Evolutionary conservation across 1,139 yeast genomes (phyloP).

Genomic region (Sugiyamaella pinicola): DNA sequence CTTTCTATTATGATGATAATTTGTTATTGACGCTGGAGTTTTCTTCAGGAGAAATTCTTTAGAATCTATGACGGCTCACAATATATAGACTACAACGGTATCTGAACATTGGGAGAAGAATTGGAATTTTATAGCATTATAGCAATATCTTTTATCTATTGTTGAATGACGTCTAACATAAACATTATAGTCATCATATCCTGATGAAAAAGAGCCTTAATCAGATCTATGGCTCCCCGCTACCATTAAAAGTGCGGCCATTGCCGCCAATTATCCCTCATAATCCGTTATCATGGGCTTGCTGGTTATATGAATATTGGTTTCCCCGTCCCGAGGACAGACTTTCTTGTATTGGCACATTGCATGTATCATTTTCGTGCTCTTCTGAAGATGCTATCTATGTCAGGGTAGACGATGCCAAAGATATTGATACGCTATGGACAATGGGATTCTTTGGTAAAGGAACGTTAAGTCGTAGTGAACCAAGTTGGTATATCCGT

Average conservation of each 20-base stretch:
- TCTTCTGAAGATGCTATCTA: slow-evolving; percentile 46
- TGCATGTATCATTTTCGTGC: slow-evolving; percentile 6
- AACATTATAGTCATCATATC: slow-evolving; percentile 4
- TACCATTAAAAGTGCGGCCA: slow-evolving; percentile 52
- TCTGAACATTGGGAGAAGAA: slow-evolving; percentile 54
- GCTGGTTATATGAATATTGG: slow-evolving; percentile 40
- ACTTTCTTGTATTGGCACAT: slow-evolving; percentile 31
- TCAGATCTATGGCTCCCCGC: slow-evolving; percentile 44
- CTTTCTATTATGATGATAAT: slow-evolving; percentile 13
- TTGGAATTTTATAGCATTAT: neutral
- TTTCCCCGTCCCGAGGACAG: slow-evolving; percentile 43
- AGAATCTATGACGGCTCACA: slow-evolving; percentile 26
- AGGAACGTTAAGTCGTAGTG: slow-evolving; percentile 84
- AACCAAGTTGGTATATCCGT: slow-evolving; percentile 84
- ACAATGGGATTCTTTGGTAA: slow-evolving; percentile 90
- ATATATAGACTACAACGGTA: slow-evolving; percentile 99
- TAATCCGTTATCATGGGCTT: slow-evolving; percentile 42
- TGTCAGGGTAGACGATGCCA: slow-evolving; percentile 43
- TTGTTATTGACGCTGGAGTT: slow-evolving; percentile 25
- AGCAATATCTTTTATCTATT: no score
- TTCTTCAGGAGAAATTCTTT: slow-evolving; percentile 26
- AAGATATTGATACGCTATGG: slow-evolving; percentile 70
- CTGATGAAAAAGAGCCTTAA: slow-evolving; percentile 37
- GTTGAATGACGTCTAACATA: neutral
- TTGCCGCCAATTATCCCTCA: slow-evolving; percentile 44